These are phyloP conservation scores for Radiomyces spectabilis DNA, from an alignment of 192 early-diverging fungal species.

Conservation along the genomic window DNA sequence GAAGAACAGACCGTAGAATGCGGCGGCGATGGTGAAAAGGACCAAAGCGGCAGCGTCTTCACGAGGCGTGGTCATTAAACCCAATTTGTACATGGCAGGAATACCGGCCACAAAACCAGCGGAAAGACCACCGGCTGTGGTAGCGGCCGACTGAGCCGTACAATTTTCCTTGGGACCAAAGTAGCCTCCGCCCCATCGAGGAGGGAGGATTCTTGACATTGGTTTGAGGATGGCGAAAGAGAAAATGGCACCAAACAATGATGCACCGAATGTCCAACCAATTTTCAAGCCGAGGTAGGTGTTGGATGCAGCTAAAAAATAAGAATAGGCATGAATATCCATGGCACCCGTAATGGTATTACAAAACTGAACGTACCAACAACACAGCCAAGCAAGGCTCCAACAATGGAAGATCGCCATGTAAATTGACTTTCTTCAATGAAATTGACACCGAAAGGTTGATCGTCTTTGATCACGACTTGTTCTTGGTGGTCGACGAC, in stretches of 20 bases:
- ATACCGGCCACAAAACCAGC: constrained; percentile 57
- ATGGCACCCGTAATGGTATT: no score
- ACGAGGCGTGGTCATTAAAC: constrained; percentile 39
- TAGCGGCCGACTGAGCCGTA: constrained; percentile 62
- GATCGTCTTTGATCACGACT: not conserved
- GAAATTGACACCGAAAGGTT: not conserved
- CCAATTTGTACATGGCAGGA: constrained; percentile 62
- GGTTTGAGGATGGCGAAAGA: constrained; percentile 55
- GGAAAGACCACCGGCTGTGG: constrained; percentile 58
- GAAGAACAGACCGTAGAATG: constrained; percentile 70
- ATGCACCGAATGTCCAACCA: constrained; percentile 50
- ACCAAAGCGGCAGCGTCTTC: constrained; percentile 45
- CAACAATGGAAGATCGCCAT: constrained; percentile 52
- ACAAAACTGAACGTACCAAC: no score
- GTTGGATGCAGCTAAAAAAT: constrained; percentile 48
- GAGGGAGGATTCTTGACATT: constrained; percentile 28
- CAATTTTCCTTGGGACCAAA: constrained; percentile 68
- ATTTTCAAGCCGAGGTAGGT: constrained; percentile 63
- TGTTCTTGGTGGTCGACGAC: constrained; percentile 6
- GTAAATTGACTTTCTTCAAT: constrained; percentile 27
- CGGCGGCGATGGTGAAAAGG: constrained; percentile 46
- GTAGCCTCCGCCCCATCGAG: constrained; percentile 35
- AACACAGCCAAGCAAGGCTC: constrained; percentile 51
- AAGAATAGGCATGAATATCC: not conserved
- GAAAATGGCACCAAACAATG: constrained; percentile 51